These are phyloP conservation scores for Ophiostoma piceae DNA, from an alignment of 2,329 filamentous ascomycete genomes.

Conservation along the genomic window DNA sequence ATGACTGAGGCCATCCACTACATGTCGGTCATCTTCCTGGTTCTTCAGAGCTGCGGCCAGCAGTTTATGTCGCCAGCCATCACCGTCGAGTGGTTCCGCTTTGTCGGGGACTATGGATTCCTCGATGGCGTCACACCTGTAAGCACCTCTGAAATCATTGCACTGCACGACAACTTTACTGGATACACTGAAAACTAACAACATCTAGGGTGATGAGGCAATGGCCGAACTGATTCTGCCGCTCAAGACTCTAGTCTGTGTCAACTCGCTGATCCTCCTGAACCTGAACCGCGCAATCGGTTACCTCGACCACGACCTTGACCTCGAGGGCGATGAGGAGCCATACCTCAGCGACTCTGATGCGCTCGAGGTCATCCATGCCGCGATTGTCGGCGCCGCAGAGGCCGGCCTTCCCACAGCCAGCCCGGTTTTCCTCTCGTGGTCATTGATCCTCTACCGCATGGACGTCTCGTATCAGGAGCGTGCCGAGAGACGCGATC, in stretches of 20 bases:
- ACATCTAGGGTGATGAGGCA: slow-evolving; percentile 36
- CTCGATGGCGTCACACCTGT: slow-evolving; percentile 59
- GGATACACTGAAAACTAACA: not conserved
- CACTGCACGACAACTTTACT: slow-evolving; percentile 13
- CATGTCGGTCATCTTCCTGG: slow-evolving; percentile 66
- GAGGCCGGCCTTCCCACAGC: slow-evolving; percentile 55
- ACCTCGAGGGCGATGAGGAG: slow-evolving; percentile 40
- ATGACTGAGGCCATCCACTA: slow-evolving; percentile 68
- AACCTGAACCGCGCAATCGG: slow-evolving; percentile 57
- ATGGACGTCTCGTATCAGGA: slow-evolving; percentile 60
- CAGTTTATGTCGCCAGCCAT: slow-evolving; percentile 54
- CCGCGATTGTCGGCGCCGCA: slow-evolving; percentile 59
- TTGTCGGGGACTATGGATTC: slow-evolving; percentile 65
- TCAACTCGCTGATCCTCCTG: slow-evolving; percentile 67
- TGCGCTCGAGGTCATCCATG: slow-evolving; percentile 67
- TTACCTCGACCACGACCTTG: slow-evolving; percentile 50
- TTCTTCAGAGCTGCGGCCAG: slow-evolving; percentile 54
- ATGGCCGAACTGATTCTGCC: slow-evolving; percentile 52
- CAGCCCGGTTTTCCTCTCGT: slow-evolving; percentile 71
- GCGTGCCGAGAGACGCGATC: slow-evolving; percentile 56
- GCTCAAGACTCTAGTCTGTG: slow-evolving; percentile 63
- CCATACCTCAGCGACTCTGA: slow-evolving; percentile 65
- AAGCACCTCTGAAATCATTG: slow-evolving; percentile 32
- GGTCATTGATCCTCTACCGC: slow-evolving; percentile 69
- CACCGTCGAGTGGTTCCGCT: slow-evolving; percentile 67